Percentiles rank a stretch among this genome's conserved stretches.
Conservation (phyloP, 345 rosid genomes). For the Gossypium mustelinum region DNA sequence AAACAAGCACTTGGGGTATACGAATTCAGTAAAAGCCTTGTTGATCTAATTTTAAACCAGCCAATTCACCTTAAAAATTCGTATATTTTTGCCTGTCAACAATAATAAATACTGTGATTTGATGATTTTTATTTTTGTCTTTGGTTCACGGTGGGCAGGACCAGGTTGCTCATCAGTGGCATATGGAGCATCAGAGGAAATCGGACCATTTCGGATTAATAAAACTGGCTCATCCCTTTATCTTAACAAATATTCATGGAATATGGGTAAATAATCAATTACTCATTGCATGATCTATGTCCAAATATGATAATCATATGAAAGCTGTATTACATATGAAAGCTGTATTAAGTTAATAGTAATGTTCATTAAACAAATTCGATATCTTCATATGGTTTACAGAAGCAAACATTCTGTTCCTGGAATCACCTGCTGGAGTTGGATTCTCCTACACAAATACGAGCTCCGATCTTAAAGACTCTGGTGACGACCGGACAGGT, state of each 20-base stretch:
- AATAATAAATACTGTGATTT: not conserved
- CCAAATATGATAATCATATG: not conserved
- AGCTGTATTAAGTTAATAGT: not conserved
- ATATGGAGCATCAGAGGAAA: slow-evolving; percentile 95
- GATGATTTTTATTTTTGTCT: not conserved
- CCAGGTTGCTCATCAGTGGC: slow-evolving; percentile 97
- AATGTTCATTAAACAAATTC: not conserved
- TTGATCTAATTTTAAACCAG: not conserved
- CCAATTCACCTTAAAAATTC: too few species aligned
- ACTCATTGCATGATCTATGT: not conserved
- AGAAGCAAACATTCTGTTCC: slow-evolving; percentile 85
- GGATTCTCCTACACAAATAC: slow-evolving; percentile 94
- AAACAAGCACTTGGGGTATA: not conserved
- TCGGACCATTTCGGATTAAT: slow-evolving; percentile 86
- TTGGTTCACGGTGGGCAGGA: slow-evolving; percentile 49
- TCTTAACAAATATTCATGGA: slow-evolving; percentile 70
- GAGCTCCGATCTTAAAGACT: slow-evolving; percentile 57
- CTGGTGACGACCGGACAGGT: slow-evolving; percentile 85
- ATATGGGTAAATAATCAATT: slow-evolving; percentile 41
- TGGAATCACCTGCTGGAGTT: slow-evolving; percentile 95
- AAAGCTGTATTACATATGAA: not conserved
- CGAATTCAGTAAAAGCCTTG: not conserved
- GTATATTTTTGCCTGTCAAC: too few species aligned
- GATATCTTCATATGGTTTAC: slow-evolving; percentile 17
- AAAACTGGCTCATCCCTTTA: slow-evolving; percentile 58